phyloP scores from a whole-genome alignment of 176 grass and related monocot species.

The Secale cereale region DNA sequence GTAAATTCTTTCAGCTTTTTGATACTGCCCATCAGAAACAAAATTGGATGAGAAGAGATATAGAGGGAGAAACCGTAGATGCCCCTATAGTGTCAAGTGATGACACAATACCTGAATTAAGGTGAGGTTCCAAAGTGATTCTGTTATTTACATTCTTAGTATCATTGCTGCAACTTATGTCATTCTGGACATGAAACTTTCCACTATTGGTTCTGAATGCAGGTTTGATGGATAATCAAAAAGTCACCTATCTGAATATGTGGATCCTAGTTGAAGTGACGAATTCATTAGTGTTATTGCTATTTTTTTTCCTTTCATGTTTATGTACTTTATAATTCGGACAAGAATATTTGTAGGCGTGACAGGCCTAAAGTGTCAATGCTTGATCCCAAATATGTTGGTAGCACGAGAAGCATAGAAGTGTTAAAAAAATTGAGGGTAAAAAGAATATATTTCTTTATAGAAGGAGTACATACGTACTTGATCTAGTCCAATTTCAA shows the following conservation, averaged over 20 bases:
- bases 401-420: too few species aligned
- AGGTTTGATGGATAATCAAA: background rate
- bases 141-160: background rate
- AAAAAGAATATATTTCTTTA: too few species aligned
- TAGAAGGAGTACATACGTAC: too few species aligned
- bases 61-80: background rate
- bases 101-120: background rate
- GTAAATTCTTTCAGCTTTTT: background rate
- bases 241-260: background rate
- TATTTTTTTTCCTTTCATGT: too few species aligned
- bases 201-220: background rate
- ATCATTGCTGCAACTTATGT: background rate
- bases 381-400: too few species aligned
- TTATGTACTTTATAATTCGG: too few species aligned
- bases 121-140: background rate
- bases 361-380: too few species aligned
- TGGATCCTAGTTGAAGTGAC: background rate
- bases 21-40: background rate
- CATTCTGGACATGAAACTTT: background rate
- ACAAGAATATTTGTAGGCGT: too few species aligned
- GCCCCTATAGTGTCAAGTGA: background rate
- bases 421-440: too few species aligned
- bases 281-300: background rate
- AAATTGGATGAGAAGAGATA: background rate
- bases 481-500: too few species aligned